Conservation (phyloP, 371 early-diverging fungal genomes). For the Syncephalastrum monosporum region DNA sequence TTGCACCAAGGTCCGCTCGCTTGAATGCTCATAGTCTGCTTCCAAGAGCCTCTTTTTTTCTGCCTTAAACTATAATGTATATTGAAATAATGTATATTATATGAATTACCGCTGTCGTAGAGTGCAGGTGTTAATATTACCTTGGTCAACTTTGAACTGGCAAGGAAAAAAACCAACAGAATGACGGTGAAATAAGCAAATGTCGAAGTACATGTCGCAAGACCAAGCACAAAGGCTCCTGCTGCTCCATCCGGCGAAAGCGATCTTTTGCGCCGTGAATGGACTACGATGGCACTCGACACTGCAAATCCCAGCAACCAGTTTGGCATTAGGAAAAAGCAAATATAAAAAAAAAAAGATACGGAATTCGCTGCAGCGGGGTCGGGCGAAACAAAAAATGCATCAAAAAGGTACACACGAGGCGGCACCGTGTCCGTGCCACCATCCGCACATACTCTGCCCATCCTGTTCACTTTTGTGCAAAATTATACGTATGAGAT, state of each 20-base stretch:
- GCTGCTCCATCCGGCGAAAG: constrained; percentile 70
- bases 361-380: too few species aligned
- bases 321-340: constrained; percentile 18
- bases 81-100: too few species aligned
- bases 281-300: constrained; percentile 48
- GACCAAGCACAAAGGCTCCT: constrained; percentile 75
- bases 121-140: constrained; percentile 17
- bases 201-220: constrained; percentile 68
- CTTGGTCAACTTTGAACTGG: constrained; percentile 78
- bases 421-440: too few species aligned
- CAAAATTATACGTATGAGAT: too few species aligned
- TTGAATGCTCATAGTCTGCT: constrained; percentile 49
- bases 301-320: constrained; percentile 41
- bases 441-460: too few species aligned
- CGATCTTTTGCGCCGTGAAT: constrained; percentile 66
- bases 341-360: too few species aligned
- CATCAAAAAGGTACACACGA: too few species aligned
- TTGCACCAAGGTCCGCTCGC: constrained; percentile 67
- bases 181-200: constrained; percentile 59
- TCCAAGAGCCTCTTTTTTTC: constrained; percentile 68
- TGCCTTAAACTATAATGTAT: constrained; percentile 54
- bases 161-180: constrained; percentile 73
- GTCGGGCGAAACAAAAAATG: too few species aligned
- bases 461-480: too few species aligned
- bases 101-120: not conserved